These are phyloP conservation scores for Isoetes taiwanensis DNA, from an alignment of 75 land plant genomes.

Conservation along the genomic window DNA sequence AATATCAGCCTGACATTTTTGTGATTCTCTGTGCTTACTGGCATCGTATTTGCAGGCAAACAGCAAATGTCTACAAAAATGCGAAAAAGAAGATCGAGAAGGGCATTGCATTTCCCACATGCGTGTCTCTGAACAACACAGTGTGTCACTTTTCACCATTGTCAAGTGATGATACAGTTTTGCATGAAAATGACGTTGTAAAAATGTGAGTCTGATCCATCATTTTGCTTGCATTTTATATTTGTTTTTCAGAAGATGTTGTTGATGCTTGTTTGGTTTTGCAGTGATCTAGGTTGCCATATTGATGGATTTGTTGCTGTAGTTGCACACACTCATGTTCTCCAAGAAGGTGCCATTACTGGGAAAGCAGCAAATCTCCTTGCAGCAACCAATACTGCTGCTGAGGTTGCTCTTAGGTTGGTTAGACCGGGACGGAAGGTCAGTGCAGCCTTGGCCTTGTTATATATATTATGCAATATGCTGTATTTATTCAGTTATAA, in stretches of 20 bases:
- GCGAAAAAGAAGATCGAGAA: constrained; percentile 91
- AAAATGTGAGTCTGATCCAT: constrained; percentile 55
- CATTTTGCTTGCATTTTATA: neutral
- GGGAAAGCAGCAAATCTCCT: constrained; percentile 91
- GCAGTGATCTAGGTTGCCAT: constrained; percentile 92
- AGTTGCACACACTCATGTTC: constrained; percentile 83
- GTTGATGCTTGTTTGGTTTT: neutral
- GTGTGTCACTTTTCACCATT: constrained; percentile 89
- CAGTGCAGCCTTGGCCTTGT: neutral
- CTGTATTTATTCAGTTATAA: too few species aligned
- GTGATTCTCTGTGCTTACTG: too few species aligned
- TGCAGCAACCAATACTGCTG: constrained; percentile 90
- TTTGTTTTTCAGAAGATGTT: neutral
- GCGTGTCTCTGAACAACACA: constrained; percentile 76
- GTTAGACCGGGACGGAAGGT: constrained; percentile 97
- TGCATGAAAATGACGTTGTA: constrained; percentile 66
- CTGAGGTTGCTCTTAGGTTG: constrained; percentile 90
- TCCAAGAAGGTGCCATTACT: constrained; percentile 76
- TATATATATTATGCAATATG: too few species aligned
- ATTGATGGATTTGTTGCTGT: constrained; percentile 98
- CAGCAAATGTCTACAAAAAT: constrained; percentile 77
- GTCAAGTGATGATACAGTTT: constrained; percentile 52
- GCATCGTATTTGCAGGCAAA: constrained; percentile 55
- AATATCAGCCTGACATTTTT: too few species aligned
- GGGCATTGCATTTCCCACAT: constrained; percentile 93